phyloP scores from a whole-genome alignment of 768 basidiomycete species.

The Boletales sp. region DNA sequence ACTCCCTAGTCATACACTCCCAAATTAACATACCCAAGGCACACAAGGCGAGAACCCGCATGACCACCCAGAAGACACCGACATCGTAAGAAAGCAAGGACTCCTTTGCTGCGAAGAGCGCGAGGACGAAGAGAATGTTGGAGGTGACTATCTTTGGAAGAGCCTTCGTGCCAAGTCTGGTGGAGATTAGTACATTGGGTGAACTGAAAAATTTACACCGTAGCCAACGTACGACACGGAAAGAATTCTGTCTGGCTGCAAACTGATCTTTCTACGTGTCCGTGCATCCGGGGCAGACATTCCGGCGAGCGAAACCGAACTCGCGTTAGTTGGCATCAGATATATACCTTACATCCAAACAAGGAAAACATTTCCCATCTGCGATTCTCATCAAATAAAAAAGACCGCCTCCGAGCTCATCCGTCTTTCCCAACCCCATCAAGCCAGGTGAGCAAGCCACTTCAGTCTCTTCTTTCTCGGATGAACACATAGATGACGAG shows the following conservation, averaged over 20 bases:
- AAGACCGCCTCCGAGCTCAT: conserved; percentile 9
- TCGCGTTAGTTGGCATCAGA: neutral
- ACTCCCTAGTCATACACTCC: conserved; percentile 53
- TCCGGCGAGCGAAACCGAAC: conserved; percentile 11
- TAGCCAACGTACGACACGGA: conserved; percentile 46
- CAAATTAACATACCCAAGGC: conserved; percentile 61
- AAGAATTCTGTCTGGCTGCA: conserved; percentile 54
- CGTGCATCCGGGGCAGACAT: conserved; percentile 68
- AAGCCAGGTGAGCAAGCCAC: conserved; percentile 16
- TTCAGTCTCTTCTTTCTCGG: conserved; percentile 20
- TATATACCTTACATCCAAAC: conserved; percentile 2
- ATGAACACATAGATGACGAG: conserved; percentile 73
- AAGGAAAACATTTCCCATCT: conserved; percentile 19
- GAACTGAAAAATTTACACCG: neutral
- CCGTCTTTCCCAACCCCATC: conserved; percentile 4
- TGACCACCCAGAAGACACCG: conserved; percentile 72
- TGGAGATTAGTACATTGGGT: conserved; percentile 1
- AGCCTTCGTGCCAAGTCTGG: conserved; percentile 50
- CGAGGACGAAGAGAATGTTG: conserved; percentile 60
- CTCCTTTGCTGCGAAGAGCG: conserved; percentile 62
- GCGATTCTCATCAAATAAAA: conserved; percentile 4
- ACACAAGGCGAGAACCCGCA: conserved; percentile 70
- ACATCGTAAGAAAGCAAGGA: conserved; percentile 63
- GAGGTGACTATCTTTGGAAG: conserved; percentile 56
- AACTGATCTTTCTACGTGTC: conserved; percentile 60